Base-by-base conservation (phyloP, 768 basidiomycete species). In the Pleurotus giganteus region DNA sequence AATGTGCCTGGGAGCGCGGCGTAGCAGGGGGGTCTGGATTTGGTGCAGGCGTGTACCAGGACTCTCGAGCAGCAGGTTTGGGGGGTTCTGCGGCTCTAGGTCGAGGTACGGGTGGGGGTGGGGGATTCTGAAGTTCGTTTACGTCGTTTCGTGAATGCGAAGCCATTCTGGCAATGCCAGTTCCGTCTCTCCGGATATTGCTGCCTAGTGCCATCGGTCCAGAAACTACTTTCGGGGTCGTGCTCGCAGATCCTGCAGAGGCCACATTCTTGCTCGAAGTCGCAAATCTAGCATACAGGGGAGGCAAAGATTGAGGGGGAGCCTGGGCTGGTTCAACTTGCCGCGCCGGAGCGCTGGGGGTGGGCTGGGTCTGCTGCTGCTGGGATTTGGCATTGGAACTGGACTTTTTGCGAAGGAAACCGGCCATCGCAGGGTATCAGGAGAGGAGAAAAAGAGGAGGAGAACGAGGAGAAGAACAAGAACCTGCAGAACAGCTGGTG, bases 371-470 rank as follows among this genome's bases (percentile, higher is more conserved):
- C 4, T 19, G 43, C 17, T 37, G 24, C 54, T 47, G 27, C 37
- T 17, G 47, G 9, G 43, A 49, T 43, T 49, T 65, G 32, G 57
- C 56, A n/a, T 69, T 69, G 50, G 65, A 67, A 53, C 73, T 79
- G 9, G 61, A 57, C 63, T 79, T 81, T 71, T 71, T 82, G 71
- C 78, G 82, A 66, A 82, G 71, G 70, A 83, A 82, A 65, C 74
- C 75, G 60, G 78, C 75, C 82, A 83, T 82, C 66, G 69, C 66
- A 47, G 42, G 19, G 32, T 17, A 29, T 43, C 27, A 23, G 47
- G 29, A 24, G 19, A 21, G 29, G 41, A 28, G 28, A 54, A 46
- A 26, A 15, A 23, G 11, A 21, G 45, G 41, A 26, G 19, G 23
- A 39, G 53, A 24, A 34, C 19, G 27, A 34, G 13, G 17, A 29